Evolutionary conservation across 1,284 basidiomycete genomes (phyloP).

Genomic region (Thecaphora frezii): DNA sequence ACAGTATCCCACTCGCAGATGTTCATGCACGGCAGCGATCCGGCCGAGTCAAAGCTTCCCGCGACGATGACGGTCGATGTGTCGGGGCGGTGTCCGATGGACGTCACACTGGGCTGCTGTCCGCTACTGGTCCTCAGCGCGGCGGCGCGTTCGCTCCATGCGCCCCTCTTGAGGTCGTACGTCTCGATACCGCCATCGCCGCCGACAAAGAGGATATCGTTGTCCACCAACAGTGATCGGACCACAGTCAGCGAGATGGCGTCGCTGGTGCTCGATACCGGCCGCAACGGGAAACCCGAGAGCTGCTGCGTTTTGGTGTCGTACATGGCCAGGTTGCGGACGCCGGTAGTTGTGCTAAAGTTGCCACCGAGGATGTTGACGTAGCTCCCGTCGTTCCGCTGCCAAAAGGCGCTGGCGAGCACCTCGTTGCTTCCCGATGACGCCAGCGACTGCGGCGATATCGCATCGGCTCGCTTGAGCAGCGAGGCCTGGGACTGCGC

Average conservation of each 20-base stretch:
- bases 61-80: constrained; percentile 75
- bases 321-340: constrained; percentile 74
- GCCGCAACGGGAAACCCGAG: constrained; percentile 63
- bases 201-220: constrained; percentile 46
- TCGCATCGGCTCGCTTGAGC: constrained; percentile 29
- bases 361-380: constrained; percentile 85
- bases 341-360: constrained; percentile 69
- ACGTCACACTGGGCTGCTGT: constrained; percentile 69
- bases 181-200: constrained; percentile 49
- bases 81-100: constrained; percentile 71
- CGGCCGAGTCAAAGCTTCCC: constrained; percentile 80
- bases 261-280: constrained; percentile 5
- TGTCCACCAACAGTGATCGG: constrained; percentile 61
- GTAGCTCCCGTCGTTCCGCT: constrained; percentile 65
- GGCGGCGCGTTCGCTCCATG: constrained; percentile 41
- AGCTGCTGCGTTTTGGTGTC: constrained; percentile 63
- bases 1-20: constrained; percentile 74
- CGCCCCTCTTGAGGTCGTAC: constrained; percentile 39
- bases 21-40: constrained; percentile 72
- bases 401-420: constrained; percentile 85
- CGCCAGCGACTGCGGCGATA: constrained; percentile 60
- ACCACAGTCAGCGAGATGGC: constrained; percentile 67
- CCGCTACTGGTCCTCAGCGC: constrained; percentile 24
- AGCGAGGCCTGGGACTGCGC: constrained; percentile 11
- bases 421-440: constrained; percentile 74